A percentile compares a stretch with the other conserved stretches of the same genome.
Conservation (phyloP, 2,329 filamentous ascomycete species). For the Cercospora brassicicola region DNA sequence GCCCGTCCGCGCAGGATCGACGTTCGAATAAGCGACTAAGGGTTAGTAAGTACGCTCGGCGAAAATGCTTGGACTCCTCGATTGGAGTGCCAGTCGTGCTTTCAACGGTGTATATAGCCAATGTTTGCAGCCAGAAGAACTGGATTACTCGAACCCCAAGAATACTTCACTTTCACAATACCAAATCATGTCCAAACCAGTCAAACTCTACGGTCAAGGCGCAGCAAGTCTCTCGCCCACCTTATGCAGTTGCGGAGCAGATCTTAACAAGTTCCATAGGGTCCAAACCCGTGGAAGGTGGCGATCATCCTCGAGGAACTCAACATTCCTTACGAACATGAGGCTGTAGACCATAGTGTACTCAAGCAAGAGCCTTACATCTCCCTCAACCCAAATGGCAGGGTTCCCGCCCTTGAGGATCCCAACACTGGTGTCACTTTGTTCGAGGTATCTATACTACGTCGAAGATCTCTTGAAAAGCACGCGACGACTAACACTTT, state of each 20-base stretch:
- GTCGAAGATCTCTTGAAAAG: not conserved
- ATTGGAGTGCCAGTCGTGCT: not conserved
- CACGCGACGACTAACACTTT: not conserved
- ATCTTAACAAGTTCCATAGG: no score
- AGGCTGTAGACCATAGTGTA: conserved; percentile 42
- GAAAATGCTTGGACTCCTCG: not conserved
- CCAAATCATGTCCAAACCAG: conserved; percentile 28
- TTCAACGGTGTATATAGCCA: not conserved
- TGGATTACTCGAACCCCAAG: not conserved
- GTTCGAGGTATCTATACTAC: conserved; percentile 33
- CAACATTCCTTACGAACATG: conserved; percentile 42
- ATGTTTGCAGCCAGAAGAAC: not conserved
- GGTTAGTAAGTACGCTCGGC: not conserved
- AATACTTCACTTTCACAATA: not conserved
- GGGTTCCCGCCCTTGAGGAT: conserved; percentile 47
- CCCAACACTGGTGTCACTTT: conserved; percentile 47
- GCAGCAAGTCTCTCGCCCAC: not conserved
- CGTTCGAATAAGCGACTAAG: not conserved
- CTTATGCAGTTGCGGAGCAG: not conserved
- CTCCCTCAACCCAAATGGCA: conserved; percentile 46
- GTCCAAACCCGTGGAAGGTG: conserved; percentile 49
- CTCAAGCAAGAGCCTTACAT: conserved; percentile 46
- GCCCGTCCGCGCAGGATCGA: not conserved
- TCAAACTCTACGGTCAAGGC: conserved; percentile 35
- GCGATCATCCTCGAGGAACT: conserved; percentile 50